Evolutionary conservation across 192 early-diverging fungal genomes (phyloP), one percentile per base, ranked within the genome.

Genomic region (Mortierella claussenii): DNA sequence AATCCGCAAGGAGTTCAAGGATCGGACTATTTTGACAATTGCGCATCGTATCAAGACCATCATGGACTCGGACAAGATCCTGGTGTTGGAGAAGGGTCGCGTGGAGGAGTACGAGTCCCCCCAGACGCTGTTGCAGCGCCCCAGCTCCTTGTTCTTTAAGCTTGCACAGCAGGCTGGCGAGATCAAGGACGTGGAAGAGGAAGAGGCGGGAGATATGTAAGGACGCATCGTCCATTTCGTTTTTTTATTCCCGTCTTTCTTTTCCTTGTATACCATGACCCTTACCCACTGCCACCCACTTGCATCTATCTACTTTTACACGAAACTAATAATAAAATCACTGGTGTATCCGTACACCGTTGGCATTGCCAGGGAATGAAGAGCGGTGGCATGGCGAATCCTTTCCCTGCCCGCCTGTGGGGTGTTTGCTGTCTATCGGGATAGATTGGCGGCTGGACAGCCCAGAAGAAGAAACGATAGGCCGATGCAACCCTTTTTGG

Each of bases 41-140:
- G 97, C 97, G 1, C 97, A 98, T 67, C 89, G 95, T 21, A 60
- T 96, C 47, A 86, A 89, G 62, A 95, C 95, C 0, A 87, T 97
- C 17, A 91, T 92, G 57, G 92, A 91, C 61, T 96, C 94, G 51
- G 94, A 97, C 82, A 81, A 88, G 31, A 90, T 97, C 18, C 48
- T 95, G 15, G 93, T 95, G 9, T 21, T 82, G 59, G 92, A 94
- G 67, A 82, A 90, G 40, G 95, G 95, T 7, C 62, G 83, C 17
- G 79, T 80, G 6, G 69, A 55, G 36, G 79, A 80, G 50, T 80
- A 63, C 23, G 79, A 80, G 60, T 30, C 69, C 17, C 79, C 79
- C 5, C 23, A 63, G 45, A 60, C 33, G 3, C 30, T 80, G 49
- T 28, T 80, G 11, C 69, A 80, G 57, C 42, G 70, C 9, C 55